Conservation (phyloP, 495 filamentous ascomycete species). For the Lentithecium fluviatile region DNA sequence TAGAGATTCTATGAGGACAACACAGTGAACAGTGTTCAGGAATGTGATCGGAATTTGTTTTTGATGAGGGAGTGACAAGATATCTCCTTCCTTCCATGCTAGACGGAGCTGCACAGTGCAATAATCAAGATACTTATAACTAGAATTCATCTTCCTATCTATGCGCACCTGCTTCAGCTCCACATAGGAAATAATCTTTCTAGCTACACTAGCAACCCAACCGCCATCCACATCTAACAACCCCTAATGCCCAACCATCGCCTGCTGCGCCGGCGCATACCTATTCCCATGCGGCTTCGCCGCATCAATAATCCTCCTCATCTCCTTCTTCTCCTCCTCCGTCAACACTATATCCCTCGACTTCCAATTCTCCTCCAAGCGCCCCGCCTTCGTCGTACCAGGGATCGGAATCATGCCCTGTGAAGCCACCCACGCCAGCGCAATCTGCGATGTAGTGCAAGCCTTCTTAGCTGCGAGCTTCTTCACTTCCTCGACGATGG, state of each 20-base stretch:
- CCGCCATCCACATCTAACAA: too few relatives aligned
- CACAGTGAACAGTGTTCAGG: too few relatives aligned
- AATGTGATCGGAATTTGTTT: too few relatives aligned
- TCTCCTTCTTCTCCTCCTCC: conserved; percentile 43
- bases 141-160: too few relatives aligned
- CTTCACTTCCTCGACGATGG: conserved; percentile 50
- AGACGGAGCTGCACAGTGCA: too few relatives aligned
- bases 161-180: too few relatives aligned
- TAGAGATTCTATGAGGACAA: too few relatives aligned
- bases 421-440: conserved; percentile 51
- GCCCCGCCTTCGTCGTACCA: conserved; percentile 49
- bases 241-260: conserved; percentile 44
- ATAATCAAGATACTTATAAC: too few relatives aligned
- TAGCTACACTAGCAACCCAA: too few relatives aligned
- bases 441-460: conserved; percentile 46
- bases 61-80: too few relatives aligned
- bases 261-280: conserved; percentile 41
- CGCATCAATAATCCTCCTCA: conserved; percentile 46
- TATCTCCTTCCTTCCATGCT: too few relatives aligned
- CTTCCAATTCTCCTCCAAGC: conserved; percentile 47
- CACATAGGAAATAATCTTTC: too few relatives aligned
- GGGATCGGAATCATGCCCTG: conserved; percentile 52
- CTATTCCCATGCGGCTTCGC: conserved; percentile 46
- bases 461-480: conserved; percentile 46
- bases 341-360: conserved; percentile 25